Conservation (phyloP, 352 stramenopile genomes). For the Globisporangium heterothallicum region DNA sequence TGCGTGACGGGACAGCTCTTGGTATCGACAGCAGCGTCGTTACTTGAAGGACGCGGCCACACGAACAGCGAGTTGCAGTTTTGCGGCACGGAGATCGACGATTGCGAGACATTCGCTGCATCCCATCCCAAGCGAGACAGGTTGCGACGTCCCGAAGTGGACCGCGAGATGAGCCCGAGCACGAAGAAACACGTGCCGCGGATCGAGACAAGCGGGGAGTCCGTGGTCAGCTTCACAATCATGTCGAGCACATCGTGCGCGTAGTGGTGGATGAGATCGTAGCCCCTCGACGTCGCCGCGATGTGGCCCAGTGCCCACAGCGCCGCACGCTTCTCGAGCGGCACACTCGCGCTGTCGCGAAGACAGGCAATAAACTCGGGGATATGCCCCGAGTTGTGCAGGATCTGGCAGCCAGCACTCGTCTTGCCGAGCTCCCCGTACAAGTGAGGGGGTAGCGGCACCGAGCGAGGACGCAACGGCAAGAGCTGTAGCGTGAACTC, state of each 20-base stretch:
- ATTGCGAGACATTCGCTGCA: slow-evolving; percentile 56
- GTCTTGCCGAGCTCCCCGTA: slow-evolving; percentile 87
- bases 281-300: slow-evolving; percentile 67
- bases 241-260: slow-evolving; percentile 79
- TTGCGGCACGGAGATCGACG: slow-evolving; percentile 77
- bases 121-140: slow-evolving; percentile 77
- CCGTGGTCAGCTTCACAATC: slow-evolving; percentile 82
- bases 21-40: slow-evolving; percentile 11
- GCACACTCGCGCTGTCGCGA: slow-evolving; percentile 73
- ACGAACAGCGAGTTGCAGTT: slow-evolving; percentile 78
- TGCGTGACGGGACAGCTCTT: slow-evolving; percentile 46
- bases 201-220: slow-evolving; percentile 79
- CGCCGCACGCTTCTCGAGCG: slow-evolving; percentile 80
- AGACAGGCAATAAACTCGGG: slow-evolving; percentile 80
- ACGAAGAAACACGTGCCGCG: slow-evolving; percentile 86
- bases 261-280: slow-evolving; percentile 78
- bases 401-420: slow-evolving; percentile 69
- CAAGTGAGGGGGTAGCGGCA: slow-evolving; percentile 76
- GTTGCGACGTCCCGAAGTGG: slow-evolving; percentile 49
- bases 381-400: slow-evolving; percentile 75
- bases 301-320: slow-evolving; percentile 84
- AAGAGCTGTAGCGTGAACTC: slow-evolving; percentile 86
- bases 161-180: slow-evolving; percentile 69
- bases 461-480: slow-evolving; percentile 65
- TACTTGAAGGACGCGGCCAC: slow-evolving; percentile 43